Base-by-base conservation (phyloP, 371 early-diverging fungal species). In the Coemansia sp. region DNA sequence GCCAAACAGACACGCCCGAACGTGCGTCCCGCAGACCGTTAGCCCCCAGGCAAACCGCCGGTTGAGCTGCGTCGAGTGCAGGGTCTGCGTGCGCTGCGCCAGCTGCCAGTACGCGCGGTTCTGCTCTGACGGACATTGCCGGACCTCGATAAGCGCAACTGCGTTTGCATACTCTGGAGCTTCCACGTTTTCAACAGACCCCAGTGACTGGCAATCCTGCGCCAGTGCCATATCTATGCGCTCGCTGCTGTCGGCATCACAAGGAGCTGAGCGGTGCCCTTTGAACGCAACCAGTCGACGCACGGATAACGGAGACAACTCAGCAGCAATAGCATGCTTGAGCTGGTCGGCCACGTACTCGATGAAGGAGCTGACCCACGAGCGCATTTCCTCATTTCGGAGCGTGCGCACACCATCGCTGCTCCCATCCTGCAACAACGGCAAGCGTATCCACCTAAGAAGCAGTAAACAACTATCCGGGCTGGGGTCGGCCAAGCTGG, bases 31-130 rank as follows among this genome's bases (percentile, higher is more conserved):
- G 11, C 49, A 58, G 26, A 54, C 20, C 1, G 58, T 55, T 1
- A 64, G 58, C 3, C 68, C 63, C 68, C 64, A 68, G 4, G 41
- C 48, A 38, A 56, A 68, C 14, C 64, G 68, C 20, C 68, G 59
- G 41, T 56, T 47, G n/a, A 53, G 49, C 59, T 63, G 65, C 11
- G 26, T 39, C 9, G 16, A 16, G 30, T 54, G 64, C 14, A 58
- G 30, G 0, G 16, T 20, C 11, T 39, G 30, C 8, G 59, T 54
- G 16, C 50, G 38, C 14, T 45, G 36, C 2, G 47, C 31, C 32
- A 67, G 39, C 35, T 57, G 54, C 30, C 16, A 9, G n/a, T 34
- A 38, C n/a, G 51, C 60, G 14, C 31, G 6, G 9, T 16, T 20
- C 31, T 16, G 10, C 2, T 58, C 60, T 5, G 16, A 11, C 16